Evolutionary conservation across 805 yeast species (phyloP), one percentile per base, ranked within the genome.

Genomic region (Monosporozyma aerobia): DNA sequence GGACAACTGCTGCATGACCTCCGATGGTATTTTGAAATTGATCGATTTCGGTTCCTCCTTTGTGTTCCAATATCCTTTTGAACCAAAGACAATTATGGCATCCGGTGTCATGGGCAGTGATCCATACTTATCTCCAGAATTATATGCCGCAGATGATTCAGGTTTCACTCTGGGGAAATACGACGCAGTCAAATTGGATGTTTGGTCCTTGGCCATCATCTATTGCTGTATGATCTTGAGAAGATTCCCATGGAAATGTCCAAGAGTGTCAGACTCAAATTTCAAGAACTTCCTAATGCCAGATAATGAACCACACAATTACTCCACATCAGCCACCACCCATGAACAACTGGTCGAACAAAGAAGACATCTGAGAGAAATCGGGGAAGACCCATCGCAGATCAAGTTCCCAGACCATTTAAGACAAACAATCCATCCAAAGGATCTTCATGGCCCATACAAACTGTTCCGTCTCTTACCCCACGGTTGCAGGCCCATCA

Each of bases 201-300:
- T 87, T 39, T 87, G 95, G 95, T 85, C 94, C 6, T 73, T 85
- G 44, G 95, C 88, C 11, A 87, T 87, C 44, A 85, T 87, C 25
- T 87, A 82, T 63, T 87, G 95, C 69, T 87, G 94, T 69, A 85
- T 87, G 92, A 83, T 87, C 56, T 72, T 87, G 53, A 82, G 85
- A 69, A 76, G 90, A 62, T 87, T 87, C 65, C 95, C 95, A 3
- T 87, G 95, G 95, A 87, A 85, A 65, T 83, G 82, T 1, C 95
- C 95, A 6, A 80, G 78, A 58, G 74, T 72, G 11, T 66, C 79
- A 29, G 95, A 87, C 65, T 81, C 82, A 55, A 82, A 88, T 61
- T 87, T 81, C 67, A 77, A 77, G 56, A 70, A 85, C 35, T 87
- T 78, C 63, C 77, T 81, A 49, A 67, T 77, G 75, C 75, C 72